A percentile compares a stretch with the other conserved stretches of the same genome.
These are phyloP conservation scores for Cronartium ribicola DNA, from an alignment of 1,284 basidiomycete species.

Conservation along the genomic window DNA sequence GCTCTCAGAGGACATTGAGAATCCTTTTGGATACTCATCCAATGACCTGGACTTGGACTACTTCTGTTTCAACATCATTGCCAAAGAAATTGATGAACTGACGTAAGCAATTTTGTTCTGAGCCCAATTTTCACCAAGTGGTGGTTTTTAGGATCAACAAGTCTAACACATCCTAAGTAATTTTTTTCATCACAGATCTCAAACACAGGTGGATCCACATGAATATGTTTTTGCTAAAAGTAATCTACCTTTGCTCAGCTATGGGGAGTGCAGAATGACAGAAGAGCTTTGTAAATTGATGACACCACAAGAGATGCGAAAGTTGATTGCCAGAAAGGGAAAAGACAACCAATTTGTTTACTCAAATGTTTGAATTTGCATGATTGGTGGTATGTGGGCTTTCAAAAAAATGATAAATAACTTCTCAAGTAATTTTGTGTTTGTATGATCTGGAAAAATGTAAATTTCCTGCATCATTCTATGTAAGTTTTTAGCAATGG, in stretches of 20 bases:
- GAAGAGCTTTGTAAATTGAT: neutral
- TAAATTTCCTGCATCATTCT: too few relatives aligned
- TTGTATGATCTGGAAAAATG: too few relatives aligned
- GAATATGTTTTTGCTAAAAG: neutral
- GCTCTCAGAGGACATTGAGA: conserved; percentile 7
- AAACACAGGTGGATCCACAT: neutral
- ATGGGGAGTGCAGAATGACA: neutral
- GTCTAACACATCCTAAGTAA: neutral
- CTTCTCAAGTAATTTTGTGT: too few relatives aligned
- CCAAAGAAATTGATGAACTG: conserved; percentile 5
- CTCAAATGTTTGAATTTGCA: too few relatives aligned
- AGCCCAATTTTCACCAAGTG: neutral
- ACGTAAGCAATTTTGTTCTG: conserved; percentile 1
- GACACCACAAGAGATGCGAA: neutral
- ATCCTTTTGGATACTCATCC: conserved; percentile 7
- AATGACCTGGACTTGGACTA: conserved; percentile 8
- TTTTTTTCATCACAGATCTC: neutral
- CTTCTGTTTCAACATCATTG: conserved; percentile 5
- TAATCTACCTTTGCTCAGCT: neutral
- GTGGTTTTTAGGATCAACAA: neutral
- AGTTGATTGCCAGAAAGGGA: neutral
- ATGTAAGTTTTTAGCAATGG: too few relatives aligned
- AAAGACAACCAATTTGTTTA: neutral
- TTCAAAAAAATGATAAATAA: too few relatives aligned
- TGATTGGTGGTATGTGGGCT: too few relatives aligned